Evolutionary conservation across 2,329 filamentous ascomycete genomes (phyloP).

Genomic region (Sporothrix brasiliensis): DNA sequence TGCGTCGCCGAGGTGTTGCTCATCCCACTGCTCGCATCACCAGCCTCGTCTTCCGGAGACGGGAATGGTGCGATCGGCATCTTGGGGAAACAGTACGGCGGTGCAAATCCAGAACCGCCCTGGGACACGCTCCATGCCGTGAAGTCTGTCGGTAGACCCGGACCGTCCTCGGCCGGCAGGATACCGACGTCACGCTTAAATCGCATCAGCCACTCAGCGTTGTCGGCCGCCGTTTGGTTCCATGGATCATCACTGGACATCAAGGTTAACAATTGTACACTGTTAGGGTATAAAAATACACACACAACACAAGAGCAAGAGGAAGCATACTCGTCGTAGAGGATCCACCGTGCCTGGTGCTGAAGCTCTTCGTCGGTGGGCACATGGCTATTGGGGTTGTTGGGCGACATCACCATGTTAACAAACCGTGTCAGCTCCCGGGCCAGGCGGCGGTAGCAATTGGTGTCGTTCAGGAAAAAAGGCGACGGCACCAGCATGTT

Average conservation of each 20-base stretch:
- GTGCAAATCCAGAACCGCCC: conserved; percentile 59
- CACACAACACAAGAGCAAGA: not conserved
- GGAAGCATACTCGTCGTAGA: conserved; percentile 60
- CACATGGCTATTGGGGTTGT: conserved; percentile 63
- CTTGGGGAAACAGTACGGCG: conserved; percentile 57
- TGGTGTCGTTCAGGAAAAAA: conserved; percentile 61
- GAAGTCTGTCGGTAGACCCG: conserved; percentile 50
- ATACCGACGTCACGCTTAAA: conserved; percentile 64
- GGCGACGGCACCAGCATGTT: conserved; percentile 40
- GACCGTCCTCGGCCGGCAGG: conserved; percentile 51
- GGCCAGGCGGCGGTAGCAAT: conserved; percentile 61
- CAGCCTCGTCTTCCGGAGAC: conserved; percentile 39
- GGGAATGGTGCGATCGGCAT: conserved; percentile 44
- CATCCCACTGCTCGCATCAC: conserved; percentile 45
- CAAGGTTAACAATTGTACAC: not conserved
- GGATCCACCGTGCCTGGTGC: conserved; percentile 64
- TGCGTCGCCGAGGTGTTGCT: conserved; percentile 38
- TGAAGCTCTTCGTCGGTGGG: conserved; percentile 65
- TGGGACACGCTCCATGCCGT: conserved; percentile 53
- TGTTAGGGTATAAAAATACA: not conserved
- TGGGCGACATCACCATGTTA: conserved; percentile 57
- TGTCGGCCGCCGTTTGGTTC: conserved; percentile 67
- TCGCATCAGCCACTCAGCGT: conserved; percentile 63
- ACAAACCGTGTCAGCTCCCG: conserved; percentile 59
- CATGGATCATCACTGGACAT: conserved; percentile 60